Base-by-base conservation (phyloP, 495 filamentous ascomycete species). In the Baudoinia panamericana region DNA sequence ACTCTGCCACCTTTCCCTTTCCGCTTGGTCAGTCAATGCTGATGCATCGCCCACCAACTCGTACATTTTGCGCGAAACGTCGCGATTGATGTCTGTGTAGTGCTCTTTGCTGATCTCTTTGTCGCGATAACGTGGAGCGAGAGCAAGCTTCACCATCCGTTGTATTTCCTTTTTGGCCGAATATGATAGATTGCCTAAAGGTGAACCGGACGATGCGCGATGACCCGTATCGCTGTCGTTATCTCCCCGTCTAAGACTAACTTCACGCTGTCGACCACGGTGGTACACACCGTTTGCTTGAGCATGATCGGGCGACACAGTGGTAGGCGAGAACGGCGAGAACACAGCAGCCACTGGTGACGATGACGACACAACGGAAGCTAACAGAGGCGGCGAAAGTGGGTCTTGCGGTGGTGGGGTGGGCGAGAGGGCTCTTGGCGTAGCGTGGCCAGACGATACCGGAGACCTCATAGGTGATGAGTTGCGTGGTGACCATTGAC, bases 1-100 rank as follows among this genome's bases (percentile, higher is more conserved):
- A 51, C 67, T 69, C 61, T 88, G 80, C 59, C 83, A 78, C 6
- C 63, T 63, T 24, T 69, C 66, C 45, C 71, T 69, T 26, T 71
- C 67, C 10, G 71, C 68, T 22, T 59, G 43, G 8, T 72, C 64
- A 23, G 73, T 68, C 8, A 80, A 56, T 2, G 62, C 58, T n/a
- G 70, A 65, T 0, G 67, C 64, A 31, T 78, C 75, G 5, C 70
- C 73, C 11, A 87, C 74, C 26, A 75, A 73, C 27, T 92, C 81
- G 56, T 95, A 95, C n/a, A 95, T 62, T 60, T 73, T 78, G 13
- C 82, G 73, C 11, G 81, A 90, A 19, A 93, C 73, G 25, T 73
- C 77, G 31, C 84, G 75, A 56, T 93, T 93, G 61, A 93, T 86
- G 31, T 77, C 72, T 4, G 78, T 86, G 61, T 83, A 95, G 56